Evolutionary conservation across 768 basidiomycete genomes (phyloP).

Genomic region (Leccinum broughii): DNA sequence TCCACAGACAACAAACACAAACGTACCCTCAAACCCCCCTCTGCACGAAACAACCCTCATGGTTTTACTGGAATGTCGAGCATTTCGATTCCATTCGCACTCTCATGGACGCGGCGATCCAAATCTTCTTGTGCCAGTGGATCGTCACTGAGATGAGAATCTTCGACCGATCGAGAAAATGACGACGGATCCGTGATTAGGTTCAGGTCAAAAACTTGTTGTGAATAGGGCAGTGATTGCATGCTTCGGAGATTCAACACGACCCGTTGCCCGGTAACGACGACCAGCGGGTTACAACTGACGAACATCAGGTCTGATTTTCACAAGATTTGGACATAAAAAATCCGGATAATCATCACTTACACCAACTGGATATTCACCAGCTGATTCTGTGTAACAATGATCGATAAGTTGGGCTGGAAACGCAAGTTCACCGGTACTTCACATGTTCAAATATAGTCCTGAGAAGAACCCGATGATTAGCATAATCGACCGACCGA

Average conservation of each 20-base stretch:
- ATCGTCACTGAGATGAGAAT: background rate
- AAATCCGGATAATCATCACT: background rate
- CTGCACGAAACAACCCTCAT: background rate
- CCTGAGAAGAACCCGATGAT: background rate
- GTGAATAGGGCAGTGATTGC: background rate
- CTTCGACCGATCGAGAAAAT: background rate
- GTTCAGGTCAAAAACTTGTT: background rate
- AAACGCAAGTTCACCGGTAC: background rate
- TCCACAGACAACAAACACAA: background rate
- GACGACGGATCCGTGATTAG: background rate
- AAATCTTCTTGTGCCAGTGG: background rate
- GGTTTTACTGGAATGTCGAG: background rate
- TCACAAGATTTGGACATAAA: background rate
- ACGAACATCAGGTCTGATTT: background rate
- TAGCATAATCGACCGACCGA: background rate
- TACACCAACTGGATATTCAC: slow-evolving; percentile 3
- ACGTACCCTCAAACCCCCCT: background rate
- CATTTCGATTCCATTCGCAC: background rate
- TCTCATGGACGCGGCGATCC: background rate
- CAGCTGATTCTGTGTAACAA: slow-evolving; percentile 1
- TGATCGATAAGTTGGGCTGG: background rate
- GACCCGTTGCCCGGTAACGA: slow-evolving; percentile 16
- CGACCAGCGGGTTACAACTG: slow-evolving; percentile 10
- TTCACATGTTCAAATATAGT: background rate
- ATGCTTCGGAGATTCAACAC: slow-evolving; percentile 18